Evolutionary conservation across 768 basidiomycete genomes (phyloP), one percentile per base, ranked within the genome.

Genomic region (Sistotremastrum suecicum): DNA sequence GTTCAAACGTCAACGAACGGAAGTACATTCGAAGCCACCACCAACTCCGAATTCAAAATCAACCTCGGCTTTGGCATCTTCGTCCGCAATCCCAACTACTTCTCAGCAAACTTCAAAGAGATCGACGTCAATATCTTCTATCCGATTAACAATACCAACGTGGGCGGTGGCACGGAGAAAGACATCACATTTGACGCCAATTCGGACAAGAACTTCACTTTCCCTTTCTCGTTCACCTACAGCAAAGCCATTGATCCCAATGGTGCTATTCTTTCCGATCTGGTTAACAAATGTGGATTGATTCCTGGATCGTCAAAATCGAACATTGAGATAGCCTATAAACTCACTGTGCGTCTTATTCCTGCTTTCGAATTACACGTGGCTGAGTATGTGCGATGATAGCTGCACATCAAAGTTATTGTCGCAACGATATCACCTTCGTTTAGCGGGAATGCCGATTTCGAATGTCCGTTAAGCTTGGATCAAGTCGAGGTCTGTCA

Each of bases 71-170:
- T 84, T n/a, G 69, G 76, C 52, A 76, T 86, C 51, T 68, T 72
- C 31, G 81, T 88, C 45, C 65, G 65, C 56, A 90, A 90, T 54
- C 87, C 86, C 31, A 89, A 89, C 58, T 86, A 75, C 61, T 86
- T 90, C 56, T 61, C 71, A 6, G 79, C 83, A 7, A 69, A 68
- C 12, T 71, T 90, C 59, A 70, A 71, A 44, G 70, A 71, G 47
- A 74, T 90, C 51, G 66, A 71, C 39, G 80, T 78, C 3, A 60
- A 79, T 37, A 71, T 86, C 42, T 68, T 74, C 54, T 90, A 90
- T 56, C 87, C 85, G 7, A 76, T 83, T 56, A 74, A 78, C 52
- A 71, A 77, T 51, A 77, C 79, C 0, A 57, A 66, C n/a, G 64
- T 89, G 42, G 86, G 86, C 8, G 68, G 69, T 41, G 87, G 86